A percentile compares a stretch with the other conserved stretches of the same genome.
phyloP scores from a whole-genome alignment of 202 grass and related monocot species.

The Carex sylvatica region DNA sequence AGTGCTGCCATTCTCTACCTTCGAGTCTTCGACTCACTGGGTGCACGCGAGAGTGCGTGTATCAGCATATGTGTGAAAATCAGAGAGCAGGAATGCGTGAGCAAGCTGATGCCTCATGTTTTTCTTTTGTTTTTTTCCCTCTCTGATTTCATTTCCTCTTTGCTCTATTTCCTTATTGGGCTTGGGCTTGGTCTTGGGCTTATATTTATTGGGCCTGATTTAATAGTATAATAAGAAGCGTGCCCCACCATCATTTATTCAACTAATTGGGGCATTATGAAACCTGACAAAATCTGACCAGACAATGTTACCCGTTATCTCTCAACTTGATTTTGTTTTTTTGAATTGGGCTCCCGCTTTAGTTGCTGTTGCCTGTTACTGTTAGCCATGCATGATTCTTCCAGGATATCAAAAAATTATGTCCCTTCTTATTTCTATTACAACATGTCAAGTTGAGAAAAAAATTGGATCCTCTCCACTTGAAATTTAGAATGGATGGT shows the following conservation, averaged over 20 bases:
- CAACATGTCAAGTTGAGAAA: neutral
- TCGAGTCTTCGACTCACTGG: constrained; percentile 1
- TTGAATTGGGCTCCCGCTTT: constrained; percentile 11
- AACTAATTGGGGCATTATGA: neutral
- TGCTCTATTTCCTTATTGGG: neutral
- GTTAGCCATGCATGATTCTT: neutral
- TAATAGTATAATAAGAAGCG: neutral
- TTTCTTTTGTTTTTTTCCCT: neutral
- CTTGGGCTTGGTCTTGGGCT: neutral
- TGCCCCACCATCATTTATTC: neutral
- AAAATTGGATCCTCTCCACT: neutral
- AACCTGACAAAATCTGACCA: constrained; percentile 4
- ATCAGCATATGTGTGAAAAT: neutral
- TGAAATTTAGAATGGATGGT: neutral
- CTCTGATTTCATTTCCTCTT: neutral
- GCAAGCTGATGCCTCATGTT: constrained; percentile 15
- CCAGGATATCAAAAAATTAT: neutral
- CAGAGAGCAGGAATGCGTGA: neutral
- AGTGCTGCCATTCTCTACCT: constrained; percentile 8
- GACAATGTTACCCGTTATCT: constrained; percentile 24
- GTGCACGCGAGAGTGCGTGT: neutral
- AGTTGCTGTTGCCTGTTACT: neutral
- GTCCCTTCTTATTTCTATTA: neutral
- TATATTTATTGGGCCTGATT: neutral
- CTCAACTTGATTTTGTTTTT: neutral